Base-by-base conservation (phyloP, 441 rosid species). In the Heliophila coronopifolia region DNA sequence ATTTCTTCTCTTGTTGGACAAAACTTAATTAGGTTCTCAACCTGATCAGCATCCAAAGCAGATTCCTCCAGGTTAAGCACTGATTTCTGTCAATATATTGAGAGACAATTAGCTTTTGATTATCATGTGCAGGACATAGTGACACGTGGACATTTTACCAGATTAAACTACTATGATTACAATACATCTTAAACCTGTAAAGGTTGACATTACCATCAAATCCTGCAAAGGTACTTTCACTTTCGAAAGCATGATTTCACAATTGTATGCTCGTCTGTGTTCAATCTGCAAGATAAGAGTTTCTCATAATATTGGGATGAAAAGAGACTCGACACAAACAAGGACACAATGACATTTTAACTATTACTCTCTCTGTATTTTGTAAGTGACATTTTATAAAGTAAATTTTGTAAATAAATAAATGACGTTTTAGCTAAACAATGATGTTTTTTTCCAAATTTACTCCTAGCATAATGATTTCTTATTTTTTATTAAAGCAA, bases 211-310 rank as follows among this genome's bases (percentile, higher is more conserved):
- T 77, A 91, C 98, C 92, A 73, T 84, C 63, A 91, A 72, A 15
- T 86, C 94, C 28, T 71, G 78, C 62, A 84, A 66, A 10, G 96
- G 96, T 39, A 80, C 81, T 70, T 84, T 91, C 70, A 91, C 98
- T 73, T 91, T 84, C 54, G 98, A 84, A 77, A 91, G 98, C 98
- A 91, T 84, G 47, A 91, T 91, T 71, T 91, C 98, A 40, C 98
- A 86, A 61, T 91, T 91, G 68, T 91, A 91, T 40, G 98, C 96
- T 35, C 96, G 87, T 51, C 93, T 75, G 60, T 80, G 97, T 7
- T 91, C 98, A 76, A 86, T 77, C 98, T 91, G 77, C 70, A 68
- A 25, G 41, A 34, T 14, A 31, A n/a, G 12, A 47, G 39, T 36
- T 65, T 34, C 26, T 37, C 26, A 44, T 25, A 13, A 17, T 27